phyloP scores from a whole-genome alignment of 2,329 filamentous ascomycete species.

The Aotearoamyces nothofagi region DNA sequence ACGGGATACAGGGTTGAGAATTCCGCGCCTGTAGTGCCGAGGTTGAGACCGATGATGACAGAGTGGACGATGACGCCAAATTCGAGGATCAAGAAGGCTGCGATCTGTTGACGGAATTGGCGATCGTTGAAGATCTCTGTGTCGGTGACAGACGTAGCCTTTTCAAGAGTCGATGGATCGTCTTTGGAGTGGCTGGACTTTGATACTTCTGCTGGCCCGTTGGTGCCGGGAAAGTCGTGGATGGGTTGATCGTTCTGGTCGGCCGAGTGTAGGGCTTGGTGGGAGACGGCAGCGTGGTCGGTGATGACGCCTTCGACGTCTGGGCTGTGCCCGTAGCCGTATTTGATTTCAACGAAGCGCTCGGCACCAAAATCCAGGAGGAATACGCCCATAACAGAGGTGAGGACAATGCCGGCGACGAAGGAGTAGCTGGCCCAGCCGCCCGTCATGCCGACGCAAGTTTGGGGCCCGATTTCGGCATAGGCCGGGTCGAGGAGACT shows the following conservation, averaged over 20 bases:
- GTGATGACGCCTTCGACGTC: slow-evolving; percentile 1
- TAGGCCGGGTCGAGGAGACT: slow-evolving; percentile 31
- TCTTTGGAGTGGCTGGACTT: slow-evolving; percentile 7
- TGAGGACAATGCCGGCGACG: slow-evolving; percentile 28
- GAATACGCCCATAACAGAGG: slow-evolving; percentile 38
- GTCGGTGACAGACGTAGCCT: background rate
- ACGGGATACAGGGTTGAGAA: slow-evolving; percentile 39
- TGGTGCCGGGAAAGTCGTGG: slow-evolving; percentile 1
- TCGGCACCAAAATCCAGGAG: slow-evolving; percentile 46
- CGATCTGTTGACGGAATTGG: slow-evolving; percentile 29
- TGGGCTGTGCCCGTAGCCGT: slow-evolving; percentile 9
- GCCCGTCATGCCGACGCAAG: slow-evolving; percentile 39
- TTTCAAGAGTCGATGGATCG: slow-evolving; percentile 1
- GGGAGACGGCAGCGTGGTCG: slow-evolving; percentile 5
- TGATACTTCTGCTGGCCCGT: slow-evolving; percentile 2
- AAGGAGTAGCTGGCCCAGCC: slow-evolving; percentile 16
- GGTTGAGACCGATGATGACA: slow-evolving; percentile 45
- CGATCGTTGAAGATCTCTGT: slow-evolving; percentile 16
- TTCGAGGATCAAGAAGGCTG: slow-evolving; percentile 37
- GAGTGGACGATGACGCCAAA: slow-evolving; percentile 47
- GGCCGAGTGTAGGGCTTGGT: slow-evolving; percentile 21
- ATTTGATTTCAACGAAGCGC: slow-evolving; percentile 25
- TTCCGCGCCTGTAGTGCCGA: slow-evolving; percentile 36
- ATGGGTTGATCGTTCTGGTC: slow-evolving; percentile 17
- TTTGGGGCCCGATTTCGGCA: slow-evolving; percentile 26